Evolutionary conservation across 2,329 filamentous ascomycete genomes (phyloP).

Genomic region (Penicillium sp.): DNA sequence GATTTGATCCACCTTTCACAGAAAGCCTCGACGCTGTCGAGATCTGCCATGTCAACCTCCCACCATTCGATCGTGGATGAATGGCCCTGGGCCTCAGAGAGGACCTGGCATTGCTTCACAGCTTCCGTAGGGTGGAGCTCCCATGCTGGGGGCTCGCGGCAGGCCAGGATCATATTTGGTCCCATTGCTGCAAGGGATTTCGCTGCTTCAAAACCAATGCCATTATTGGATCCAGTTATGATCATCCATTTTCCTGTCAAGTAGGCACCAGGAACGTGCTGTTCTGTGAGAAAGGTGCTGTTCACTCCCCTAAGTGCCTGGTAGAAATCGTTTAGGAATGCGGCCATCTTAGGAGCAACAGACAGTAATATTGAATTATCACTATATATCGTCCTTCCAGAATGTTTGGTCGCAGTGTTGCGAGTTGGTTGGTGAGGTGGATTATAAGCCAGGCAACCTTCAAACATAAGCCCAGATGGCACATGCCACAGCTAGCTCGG

Average conservation of each 20-base stretch:
- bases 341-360: background rate
- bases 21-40: slow-evolving; percentile 23
- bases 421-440: background rate
- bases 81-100: slow-evolving; percentile 18
- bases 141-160: slow-evolving; percentile 24
- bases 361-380: background rate
- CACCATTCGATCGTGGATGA: slow-evolving; percentile 23
- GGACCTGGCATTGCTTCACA: slow-evolving; percentile 15
- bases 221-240: slow-evolving; percentile 26
- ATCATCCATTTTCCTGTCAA: slow-evolving; percentile 26
- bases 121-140: slow-evolving; percentile 22
- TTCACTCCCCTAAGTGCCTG: slow-evolving; percentile 4
- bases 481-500: background rate
- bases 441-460: background rate
- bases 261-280: slow-evolving; percentile 14
- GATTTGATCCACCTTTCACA: slow-evolving; percentile 19
- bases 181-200: slow-evolving; percentile 26
- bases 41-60: slow-evolving; percentile 24
- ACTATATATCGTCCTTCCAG: background rate
- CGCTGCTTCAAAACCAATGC: slow-evolving; percentile 24
- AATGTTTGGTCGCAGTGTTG: background rate
- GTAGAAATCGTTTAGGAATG: background rate
- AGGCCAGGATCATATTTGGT: slow-evolving; percentile 28
- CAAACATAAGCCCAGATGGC: background rate
- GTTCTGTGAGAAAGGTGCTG: slow-evolving; percentile 9